phyloP scores from a whole-genome alignment of 495 filamentous ascomycete genomes.

The Talaromyces trachyspermus region DNA sequence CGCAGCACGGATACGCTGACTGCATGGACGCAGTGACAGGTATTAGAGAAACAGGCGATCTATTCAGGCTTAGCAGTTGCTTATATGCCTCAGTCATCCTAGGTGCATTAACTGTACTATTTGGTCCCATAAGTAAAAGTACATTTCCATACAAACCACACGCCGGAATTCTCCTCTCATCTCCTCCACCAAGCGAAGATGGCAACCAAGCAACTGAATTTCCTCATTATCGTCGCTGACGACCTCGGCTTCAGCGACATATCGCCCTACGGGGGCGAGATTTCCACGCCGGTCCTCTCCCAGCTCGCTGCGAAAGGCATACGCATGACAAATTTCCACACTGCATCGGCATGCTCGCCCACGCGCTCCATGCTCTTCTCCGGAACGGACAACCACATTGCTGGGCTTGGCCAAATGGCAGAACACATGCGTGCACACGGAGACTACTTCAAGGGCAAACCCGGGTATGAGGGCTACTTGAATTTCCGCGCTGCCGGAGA shows the following conservation, averaged over 20 bases:
- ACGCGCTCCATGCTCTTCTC: constrained; percentile 38
- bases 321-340: constrained; percentile 23
- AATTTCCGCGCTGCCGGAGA: constrained; percentile 44
- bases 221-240: constrained; percentile 26
- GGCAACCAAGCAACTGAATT: constrained; percentile 20
- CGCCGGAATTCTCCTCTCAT: too few species aligned
- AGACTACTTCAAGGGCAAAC: constrained; percentile 22
- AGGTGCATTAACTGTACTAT: too few species aligned
- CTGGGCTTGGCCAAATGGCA: constrained; percentile 15
- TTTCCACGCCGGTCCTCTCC: constrained; percentile 23
- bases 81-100: too few species aligned
- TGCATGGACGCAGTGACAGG: too few species aligned
- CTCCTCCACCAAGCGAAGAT: not conserved
- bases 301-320: constrained; percentile 20
- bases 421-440: constrained; percentile 5
- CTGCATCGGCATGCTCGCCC: constrained; percentile 26
- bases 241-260: constrained; percentile 28
- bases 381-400: constrained; percentile 44
- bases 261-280: constrained; percentile 23
- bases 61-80: too few species aligned
- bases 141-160: too few species aligned
- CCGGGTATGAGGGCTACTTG: constrained; percentile 50
- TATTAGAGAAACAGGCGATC: too few species aligned
- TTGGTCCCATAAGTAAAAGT: too few species aligned
- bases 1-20: too few species aligned